These are phyloP conservation scores for Multifurca ochricompacta DNA, from an alignment of 768 basidiomycete species.

Conservation along the genomic window DNA sequence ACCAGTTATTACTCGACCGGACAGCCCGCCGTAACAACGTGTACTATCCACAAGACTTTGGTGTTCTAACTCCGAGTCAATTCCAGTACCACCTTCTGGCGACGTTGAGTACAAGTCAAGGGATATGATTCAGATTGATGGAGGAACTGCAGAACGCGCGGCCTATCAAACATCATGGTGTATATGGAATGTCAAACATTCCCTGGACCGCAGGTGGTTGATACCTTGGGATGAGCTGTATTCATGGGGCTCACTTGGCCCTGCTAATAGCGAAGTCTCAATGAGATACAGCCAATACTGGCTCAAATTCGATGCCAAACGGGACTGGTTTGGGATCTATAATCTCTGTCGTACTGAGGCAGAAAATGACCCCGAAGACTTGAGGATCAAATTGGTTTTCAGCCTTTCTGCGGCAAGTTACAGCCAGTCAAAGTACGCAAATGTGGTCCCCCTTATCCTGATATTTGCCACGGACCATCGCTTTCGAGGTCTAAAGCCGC, in stretches of 20 bases:
- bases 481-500: neutral
- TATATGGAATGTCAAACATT: neutral
- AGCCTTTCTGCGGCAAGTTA: neutral
- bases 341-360: neutral
- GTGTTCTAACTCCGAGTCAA: too few relatives aligned
- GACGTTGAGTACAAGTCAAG: conserved; percentile 2
- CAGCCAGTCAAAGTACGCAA: neutral
- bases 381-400: neutral
- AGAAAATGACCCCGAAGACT: neutral
- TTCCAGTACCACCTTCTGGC: neutral
- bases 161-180: conserved; percentile 3
- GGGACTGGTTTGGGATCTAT: conserved; percentile 10
- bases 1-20: neutral
- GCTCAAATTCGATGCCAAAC: conserved; percentile 2
- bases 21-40: neutral
- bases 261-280: neutral
- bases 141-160: neutral
- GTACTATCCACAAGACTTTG: conserved; percentile 5
- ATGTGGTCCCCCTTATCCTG: neutral
- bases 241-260: neutral
- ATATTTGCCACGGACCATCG: neutral
- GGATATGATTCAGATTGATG: neutral
- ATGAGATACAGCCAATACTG: conserved; percentile 5
- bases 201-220: neutral
- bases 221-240: neutral